Percentiles rank a stretch among this genome's conserved stretches.
These are phyloP conservation scores for Saturnispora sanitii DNA, from an alignment of 805 yeast species.

Conservation along the genomic window DNA sequence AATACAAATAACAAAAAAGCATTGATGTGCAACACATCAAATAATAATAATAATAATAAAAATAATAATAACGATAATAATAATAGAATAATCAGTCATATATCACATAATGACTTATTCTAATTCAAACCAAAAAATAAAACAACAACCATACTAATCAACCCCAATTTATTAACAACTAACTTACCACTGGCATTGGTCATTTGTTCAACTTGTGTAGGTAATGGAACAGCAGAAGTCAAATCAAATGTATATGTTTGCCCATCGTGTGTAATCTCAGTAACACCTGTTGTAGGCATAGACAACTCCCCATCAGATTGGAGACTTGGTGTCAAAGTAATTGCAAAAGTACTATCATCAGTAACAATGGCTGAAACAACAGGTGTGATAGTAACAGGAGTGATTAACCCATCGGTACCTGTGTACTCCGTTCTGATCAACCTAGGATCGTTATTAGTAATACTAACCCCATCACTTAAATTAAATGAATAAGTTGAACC, in stretches of 20 bases:
- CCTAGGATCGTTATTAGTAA: background rate
- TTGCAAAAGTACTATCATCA: background rate
- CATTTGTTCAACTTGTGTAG: too few species aligned
- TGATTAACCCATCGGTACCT: background rate
- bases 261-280: background rate
- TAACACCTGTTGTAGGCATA: background rate
- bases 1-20: background rate
- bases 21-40: background rate
- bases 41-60: too few species aligned
- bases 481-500: slow-evolving; percentile 3
- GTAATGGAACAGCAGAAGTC: background rate
- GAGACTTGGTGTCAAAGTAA: background rate
- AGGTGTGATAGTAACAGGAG: slow-evolving; percentile 2
- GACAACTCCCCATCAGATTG: background rate
- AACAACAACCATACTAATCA: background rate
- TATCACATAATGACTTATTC: too few species aligned
- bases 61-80: too few species aligned
- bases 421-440: background rate
- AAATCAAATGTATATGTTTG: slow-evolving; percentile 1
- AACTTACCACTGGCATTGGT: background rate
- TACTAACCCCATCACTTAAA: background rate
- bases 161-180: background rate
- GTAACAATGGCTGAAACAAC: slow-evolving; percentile 1
- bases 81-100: too few species aligned
- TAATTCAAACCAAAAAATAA: too few species aligned